Conservation (phyloP, 352 stramenopile species). For the Phytophthora sojae region DNA sequence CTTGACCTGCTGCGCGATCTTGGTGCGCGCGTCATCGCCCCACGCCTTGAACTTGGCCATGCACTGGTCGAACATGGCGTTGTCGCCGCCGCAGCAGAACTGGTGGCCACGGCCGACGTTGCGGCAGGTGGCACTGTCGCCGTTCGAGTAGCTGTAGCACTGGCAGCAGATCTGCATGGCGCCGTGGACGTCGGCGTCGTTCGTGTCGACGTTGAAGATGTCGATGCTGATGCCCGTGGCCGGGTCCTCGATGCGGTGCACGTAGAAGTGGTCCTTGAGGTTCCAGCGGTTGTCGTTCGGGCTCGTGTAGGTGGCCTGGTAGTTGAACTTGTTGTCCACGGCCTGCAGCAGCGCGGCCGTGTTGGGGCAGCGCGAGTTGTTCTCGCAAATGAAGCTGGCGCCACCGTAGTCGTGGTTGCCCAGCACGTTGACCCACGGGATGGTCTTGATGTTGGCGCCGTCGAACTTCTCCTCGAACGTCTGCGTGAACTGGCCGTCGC, state of each 20-base stretch:
- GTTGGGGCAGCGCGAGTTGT: not conserved
- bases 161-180: slow-evolving; percentile 89
- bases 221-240: not conserved
- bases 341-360: not conserved
- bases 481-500: not conserved
- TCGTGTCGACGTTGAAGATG: not conserved
- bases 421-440: slow-evolving; percentile 2
- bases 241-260: not conserved
- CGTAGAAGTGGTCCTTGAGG: slow-evolving; percentile 7
- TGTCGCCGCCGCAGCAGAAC: not conserved
- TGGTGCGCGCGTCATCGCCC: not conserved
- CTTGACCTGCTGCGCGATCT: slow-evolving; percentile 1
- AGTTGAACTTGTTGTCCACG: slow-evolving; percentile 1
- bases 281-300: slow-evolving; percentile 8
- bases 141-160: slow-evolving; percentile 74
- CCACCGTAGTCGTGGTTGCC: slow-evolving; percentile 11
- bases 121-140: not conserved
- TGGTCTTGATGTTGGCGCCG: slow-evolving; percentile 1
- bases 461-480: slow-evolving; percentile 4
- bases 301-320: not conserved
- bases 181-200: slow-evolving; percentile 47
- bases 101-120: not conserved
- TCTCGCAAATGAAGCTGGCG: not conserved
- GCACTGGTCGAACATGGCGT: not conserved
- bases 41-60: not conserved